Evolutionary conservation across 2,329 filamentous ascomycete species (phyloP).

Genomic region (Monosporascus cannonballus): DNA sequence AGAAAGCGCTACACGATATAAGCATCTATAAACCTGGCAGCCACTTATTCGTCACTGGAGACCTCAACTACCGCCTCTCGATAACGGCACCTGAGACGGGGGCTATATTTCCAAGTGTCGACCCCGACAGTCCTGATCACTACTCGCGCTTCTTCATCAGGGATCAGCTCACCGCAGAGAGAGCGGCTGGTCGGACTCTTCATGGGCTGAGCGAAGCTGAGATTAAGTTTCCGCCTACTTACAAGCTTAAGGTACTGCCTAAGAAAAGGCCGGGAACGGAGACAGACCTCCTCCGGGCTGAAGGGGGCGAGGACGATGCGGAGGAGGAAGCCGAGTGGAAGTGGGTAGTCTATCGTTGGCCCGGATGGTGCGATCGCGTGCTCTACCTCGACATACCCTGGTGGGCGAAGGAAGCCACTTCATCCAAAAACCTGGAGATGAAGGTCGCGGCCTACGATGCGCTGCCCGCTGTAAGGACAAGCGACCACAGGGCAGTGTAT

Average conservation of each 20-base stretch:
- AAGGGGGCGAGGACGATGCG: conserved; percentile 18
- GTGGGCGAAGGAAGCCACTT: conserved; percentile 35
- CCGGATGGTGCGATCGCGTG: conserved; percentile 90
- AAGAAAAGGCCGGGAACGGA: conserved; percentile 15
- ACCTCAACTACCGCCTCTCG: conserved; percentile 90
- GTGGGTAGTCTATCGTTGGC: conserved; percentile 80
- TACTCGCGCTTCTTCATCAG: conserved; percentile 60
- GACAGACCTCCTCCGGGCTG: conserved; percentile 10
- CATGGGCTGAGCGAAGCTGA: conserved; percentile 72
- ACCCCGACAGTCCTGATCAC: conserved; percentile 50
- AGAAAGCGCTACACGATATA: conserved; percentile 44
- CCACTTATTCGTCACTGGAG: conserved; percentile 81
- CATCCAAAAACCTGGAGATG: conserved; percentile 26
- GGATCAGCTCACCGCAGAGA: conserved; percentile 77
- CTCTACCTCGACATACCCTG: conserved; percentile 63
- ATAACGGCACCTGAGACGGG: conserved; percentile 54
- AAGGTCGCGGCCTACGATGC: conserved; percentile 63
- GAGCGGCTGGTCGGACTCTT: conserved; percentile 60
- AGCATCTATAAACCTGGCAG: conserved; percentile 70
- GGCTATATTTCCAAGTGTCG: conserved; percentile 58
- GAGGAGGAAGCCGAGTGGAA: conserved; percentile 48
- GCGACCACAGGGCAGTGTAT: conserved; percentile 82
- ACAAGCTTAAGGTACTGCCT: conserved; percentile 67
- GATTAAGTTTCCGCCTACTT: conserved; percentile 82
- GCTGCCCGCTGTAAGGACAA: conserved; percentile 72